These are phyloP conservation scores for Dionaea muscipula DNA, from an alignment of 179 eudicot species.

Conservation along the genomic window DNA sequence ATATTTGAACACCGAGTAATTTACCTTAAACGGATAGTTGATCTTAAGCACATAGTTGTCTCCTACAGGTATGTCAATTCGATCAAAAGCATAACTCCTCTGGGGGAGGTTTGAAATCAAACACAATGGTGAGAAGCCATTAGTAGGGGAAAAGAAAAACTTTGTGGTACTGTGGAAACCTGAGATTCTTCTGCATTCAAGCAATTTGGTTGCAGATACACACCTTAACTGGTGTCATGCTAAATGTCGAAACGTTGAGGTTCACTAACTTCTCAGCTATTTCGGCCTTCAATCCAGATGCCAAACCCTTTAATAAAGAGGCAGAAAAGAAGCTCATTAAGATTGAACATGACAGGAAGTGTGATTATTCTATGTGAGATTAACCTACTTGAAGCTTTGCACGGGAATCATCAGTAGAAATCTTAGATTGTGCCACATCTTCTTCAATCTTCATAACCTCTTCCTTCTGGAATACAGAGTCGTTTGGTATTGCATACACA, in stretches of 20 bases:
- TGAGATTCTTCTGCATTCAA: not conserved
- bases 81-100: conserved; percentile 94
- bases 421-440: conserved; percentile 42
- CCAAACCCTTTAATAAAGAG: conserved; percentile 56
- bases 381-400: conserved; percentile 56
- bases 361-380: not conserved
- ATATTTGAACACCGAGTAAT: not conserved
- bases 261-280: conserved; percentile 40
- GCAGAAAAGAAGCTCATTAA: conserved; percentile 6
- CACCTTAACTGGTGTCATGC: conserved; percentile 95
- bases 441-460: conserved; percentile 49
- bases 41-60: conserved; percentile 73
- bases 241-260: conserved; percentile 63
- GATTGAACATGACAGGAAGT: not conserved
- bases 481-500: conserved; percentile 65
- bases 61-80: conserved; percentile 63
- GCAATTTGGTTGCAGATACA: conserved; percentile 14
- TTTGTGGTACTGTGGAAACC: not conserved
- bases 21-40: conserved; percentile 82
- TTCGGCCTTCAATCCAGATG: conserved; percentile 67
- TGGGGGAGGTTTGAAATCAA: conserved; percentile 15
- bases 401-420: conserved; percentile 37
- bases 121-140: conserved; percentile 3
- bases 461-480: conserved; percentile 42
- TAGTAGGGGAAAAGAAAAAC: not conserved